Base-by-base conservation (phyloP, 331 rosid species). In the Erythrophleum ivorense region DNA sequence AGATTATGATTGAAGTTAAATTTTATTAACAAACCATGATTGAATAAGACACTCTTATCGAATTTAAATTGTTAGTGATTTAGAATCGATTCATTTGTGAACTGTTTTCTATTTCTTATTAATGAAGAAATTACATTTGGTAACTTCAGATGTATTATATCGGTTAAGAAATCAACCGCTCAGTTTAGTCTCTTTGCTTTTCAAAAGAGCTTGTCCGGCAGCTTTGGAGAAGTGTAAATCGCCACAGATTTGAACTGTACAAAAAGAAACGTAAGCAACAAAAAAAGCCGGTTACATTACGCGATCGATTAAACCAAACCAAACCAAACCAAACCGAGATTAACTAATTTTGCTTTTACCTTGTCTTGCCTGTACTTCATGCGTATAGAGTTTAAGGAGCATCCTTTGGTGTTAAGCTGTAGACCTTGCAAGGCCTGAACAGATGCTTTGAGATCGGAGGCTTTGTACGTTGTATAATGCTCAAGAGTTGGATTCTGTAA, bases 181-280 rank as follows among this genome's bases (percentile, higher is more conserved):
- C n/a, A n/a, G n/a, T n/a, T 76, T 18, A 80, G 55, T 52, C 69
- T 50, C 57, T 81, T 71, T 36, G 48, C 57, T 70, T 76, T 83
- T 90, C 89, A 82, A 80, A 92, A 91, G 43, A 91, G 86, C 68
- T 91, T 87, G 29, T 91, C 94, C 21, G 81, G 91, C 80, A 88
- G 84, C 75, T 81, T 77, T 8, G 81, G 84, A 8, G 91, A 89
- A 60, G 92, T 75, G 78, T 88, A 86, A 66, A 84, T 86, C 3
- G 88, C 92, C 2, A 91, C 91, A 0, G 81, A 76, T 70, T 87
- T 88, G 59, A 82, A 89, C 94, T 91, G 91, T 65, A 63, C 18
- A 63, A 9, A 33, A 73, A 59, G n/a, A 16, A 19, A 36, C 36
- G 66, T 34, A 53, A 4, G 53, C 18, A 66, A 38, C 7, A 55